phyloP scores from a whole-genome alignment of 495 filamentous ascomycete genomes.

The Achaetomiella virescens region DNA sequence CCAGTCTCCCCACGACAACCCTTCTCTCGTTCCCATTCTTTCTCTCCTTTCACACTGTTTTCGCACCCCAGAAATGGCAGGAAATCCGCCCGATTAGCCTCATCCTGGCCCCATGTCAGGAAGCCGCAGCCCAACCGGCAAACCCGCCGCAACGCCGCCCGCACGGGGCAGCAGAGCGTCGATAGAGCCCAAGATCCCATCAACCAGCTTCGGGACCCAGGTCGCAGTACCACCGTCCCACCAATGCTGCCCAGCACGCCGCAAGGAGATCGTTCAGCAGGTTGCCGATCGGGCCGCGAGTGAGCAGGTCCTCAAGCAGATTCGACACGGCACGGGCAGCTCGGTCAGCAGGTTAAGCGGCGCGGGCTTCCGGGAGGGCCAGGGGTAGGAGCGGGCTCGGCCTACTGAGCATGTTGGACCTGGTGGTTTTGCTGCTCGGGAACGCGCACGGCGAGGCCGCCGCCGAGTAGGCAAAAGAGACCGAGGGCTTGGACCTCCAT shows the following conservation, averaged over 20 bases:
- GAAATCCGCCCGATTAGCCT: no score
- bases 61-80: no score
- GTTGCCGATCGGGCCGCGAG: not conserved
- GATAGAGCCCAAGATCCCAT: not conserved
- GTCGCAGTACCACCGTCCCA: not conserved
- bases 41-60: no score
- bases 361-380: no score
- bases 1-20: no score
- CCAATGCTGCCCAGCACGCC: conserved; percentile 1
- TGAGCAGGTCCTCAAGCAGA: conserved; percentile 7
- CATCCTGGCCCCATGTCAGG: no score
- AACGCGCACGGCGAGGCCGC: conserved; percentile 13
- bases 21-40: no score
- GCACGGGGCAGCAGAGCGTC: not conserved
- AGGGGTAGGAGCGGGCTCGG: not conserved
- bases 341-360: not conserved
- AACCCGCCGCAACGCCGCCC: not conserved
- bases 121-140: no score
- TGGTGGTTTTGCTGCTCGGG: not conserved
- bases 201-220: not conserved
- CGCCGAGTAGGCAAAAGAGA: conserved; percentile 13
- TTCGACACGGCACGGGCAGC: not conserved
- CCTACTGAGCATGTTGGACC: conserved; percentile 5
- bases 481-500: conserved; percentile 17
- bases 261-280: not conserved